These are phyloP conservation scores for Aspergillus ellipticus DNA, from an alignment of 495 filamentous ascomycete genomes.

Conservation along the genomic window DNA sequence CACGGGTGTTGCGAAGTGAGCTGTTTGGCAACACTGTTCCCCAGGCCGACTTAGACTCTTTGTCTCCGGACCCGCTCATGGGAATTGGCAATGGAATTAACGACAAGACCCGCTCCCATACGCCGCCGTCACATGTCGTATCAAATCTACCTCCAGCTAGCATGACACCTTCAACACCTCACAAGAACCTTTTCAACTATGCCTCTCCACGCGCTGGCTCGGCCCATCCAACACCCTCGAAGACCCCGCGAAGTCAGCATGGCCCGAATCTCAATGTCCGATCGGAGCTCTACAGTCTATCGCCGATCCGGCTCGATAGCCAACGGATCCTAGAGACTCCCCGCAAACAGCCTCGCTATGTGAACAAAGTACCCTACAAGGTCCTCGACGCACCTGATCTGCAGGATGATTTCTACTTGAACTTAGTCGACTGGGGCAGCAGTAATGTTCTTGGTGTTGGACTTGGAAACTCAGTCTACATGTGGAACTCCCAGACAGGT, in stretches of 20 bases:
- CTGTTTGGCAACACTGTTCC: conserved; percentile 87
- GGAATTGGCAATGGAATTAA: conserved; percentile 56
- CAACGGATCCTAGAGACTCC: conserved; percentile 90
- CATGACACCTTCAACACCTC: conserved; percentile 87
- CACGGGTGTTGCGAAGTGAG: conserved; percentile 81
- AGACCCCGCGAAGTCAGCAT: conserved; percentile 83
- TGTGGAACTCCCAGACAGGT: conserved; percentile 92
- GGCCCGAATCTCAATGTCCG: conserved; percentile 79
- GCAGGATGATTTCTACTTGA: conserved; percentile 96
- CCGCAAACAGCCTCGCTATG: conserved; percentile 77
- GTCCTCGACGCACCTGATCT: conserved; percentile 94
- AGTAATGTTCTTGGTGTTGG: conserved; percentile 91
- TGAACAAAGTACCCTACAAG: conserved; percentile 96
- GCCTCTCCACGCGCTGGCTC: conserved; percentile 72
- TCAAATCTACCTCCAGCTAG: conserved; percentile 61
- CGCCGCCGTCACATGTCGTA: conserved; percentile 66
- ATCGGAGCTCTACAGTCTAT: conserved; percentile 90
- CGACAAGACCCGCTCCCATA: conserved; percentile 72
- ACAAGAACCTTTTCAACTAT: conserved; percentile 96
- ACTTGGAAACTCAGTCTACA: conserved; percentile 89
- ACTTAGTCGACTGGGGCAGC: conserved; percentile 97
- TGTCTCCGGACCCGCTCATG: conserved; percentile 60
- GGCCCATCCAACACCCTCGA: conserved; percentile 76
- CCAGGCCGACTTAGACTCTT: conserved; percentile 64
- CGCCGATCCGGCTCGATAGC: conserved; percentile 83